phyloP scores from a whole-genome alignment of 495 filamentous ascomycete genomes.

The Talaromyces thailandensis region DNA sequence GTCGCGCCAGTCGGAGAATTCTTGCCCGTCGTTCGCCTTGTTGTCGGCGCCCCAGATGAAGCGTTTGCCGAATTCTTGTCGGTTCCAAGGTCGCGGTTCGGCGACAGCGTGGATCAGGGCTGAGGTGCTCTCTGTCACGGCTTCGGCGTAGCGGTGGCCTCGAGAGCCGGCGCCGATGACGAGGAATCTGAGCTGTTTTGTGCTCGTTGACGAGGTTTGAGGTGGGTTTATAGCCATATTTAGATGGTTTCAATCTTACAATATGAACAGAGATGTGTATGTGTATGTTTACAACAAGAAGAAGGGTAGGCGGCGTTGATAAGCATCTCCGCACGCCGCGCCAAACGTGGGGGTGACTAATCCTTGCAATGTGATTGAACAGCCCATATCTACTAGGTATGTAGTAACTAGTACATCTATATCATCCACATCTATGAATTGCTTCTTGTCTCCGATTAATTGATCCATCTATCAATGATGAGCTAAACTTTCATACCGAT shows the following conservation, averaged over 20 bases:
- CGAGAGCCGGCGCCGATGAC: constrained; percentile 85
- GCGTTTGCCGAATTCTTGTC: constrained; percentile 52
- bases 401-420: too few species aligned
- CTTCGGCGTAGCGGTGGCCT: constrained; percentile 65
- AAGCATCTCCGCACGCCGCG: constrained; percentile 5
- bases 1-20: constrained; percentile 65
- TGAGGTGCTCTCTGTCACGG: constrained; percentile 49
- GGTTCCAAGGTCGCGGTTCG: constrained; percentile 73
- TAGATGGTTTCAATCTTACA: neutral
- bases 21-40: constrained; percentile 42
- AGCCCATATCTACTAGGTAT: too few species aligned
- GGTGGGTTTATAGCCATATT: neutral
- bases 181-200: constrained; percentile 43
- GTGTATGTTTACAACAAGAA: too few species aligned
- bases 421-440: neutral
- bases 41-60: constrained; percentile 54
- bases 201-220: neutral
- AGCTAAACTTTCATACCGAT: constrained; percentile 18
- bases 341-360: neutral
- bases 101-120: constrained; percentile 66
- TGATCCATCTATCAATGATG: neutral
- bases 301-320: neutral
- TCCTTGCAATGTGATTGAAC: neutral
- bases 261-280: neutral
- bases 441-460: neutral